These are phyloP conservation scores for Dictyostelium capitatum DNA, from an alignment of 78 protist genomes.

Conservation along the genomic window DNA sequence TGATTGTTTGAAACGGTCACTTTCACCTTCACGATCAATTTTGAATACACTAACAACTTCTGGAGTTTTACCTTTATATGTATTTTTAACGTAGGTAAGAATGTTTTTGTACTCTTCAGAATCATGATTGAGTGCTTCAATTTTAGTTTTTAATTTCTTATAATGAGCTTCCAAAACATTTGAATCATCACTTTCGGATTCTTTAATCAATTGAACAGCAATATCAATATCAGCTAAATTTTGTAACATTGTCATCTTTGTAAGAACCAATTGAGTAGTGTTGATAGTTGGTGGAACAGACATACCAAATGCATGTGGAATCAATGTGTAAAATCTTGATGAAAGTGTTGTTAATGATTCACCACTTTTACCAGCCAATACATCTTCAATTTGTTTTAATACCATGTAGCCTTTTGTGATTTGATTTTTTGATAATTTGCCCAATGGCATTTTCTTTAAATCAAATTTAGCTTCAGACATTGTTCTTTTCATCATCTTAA, in stretches of 20 bases:
- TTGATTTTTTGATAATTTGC: slow-evolving; percentile 78
- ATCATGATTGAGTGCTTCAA: slow-evolving; percentile 59
- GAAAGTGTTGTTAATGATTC: slow-evolving; percentile 47
- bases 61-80: slow-evolving; percentile 66
- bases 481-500: slow-evolving; percentile 83
- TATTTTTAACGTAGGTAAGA: slow-evolving; percentile 46
- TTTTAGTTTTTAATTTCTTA: slow-evolving; percentile 71
- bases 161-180: slow-evolving; percentile 83
- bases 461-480: slow-evolving; percentile 87
- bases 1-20: slow-evolving; percentile 27
- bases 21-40: slow-evolving; percentile 82
- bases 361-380: slow-evolving; percentile 1
- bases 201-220: slow-evolving; percentile 74
- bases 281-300: slow-evolving; percentile 56
- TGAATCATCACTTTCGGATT: slow-evolving; percentile 43
- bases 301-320: slow-evolving; percentile 83
- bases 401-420: slow-evolving; percentile 78
- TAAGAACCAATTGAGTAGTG: slow-evolving; percentile 33
- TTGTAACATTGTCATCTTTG: slow-evolving; percentile 70
- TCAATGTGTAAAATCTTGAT: slow-evolving; percentile 80
- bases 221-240: slow-evolving; percentile 87
- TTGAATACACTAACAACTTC: slow-evolving; percentile 30
- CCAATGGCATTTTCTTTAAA: slow-evolving; percentile 90
- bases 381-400: slow-evolving; percentile 69
- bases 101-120: slow-evolving; percentile 42